Conservation (phyloP, 225 moss, liverwort and hornwort genomes). For the Thuidium tamariscinum region DNA sequence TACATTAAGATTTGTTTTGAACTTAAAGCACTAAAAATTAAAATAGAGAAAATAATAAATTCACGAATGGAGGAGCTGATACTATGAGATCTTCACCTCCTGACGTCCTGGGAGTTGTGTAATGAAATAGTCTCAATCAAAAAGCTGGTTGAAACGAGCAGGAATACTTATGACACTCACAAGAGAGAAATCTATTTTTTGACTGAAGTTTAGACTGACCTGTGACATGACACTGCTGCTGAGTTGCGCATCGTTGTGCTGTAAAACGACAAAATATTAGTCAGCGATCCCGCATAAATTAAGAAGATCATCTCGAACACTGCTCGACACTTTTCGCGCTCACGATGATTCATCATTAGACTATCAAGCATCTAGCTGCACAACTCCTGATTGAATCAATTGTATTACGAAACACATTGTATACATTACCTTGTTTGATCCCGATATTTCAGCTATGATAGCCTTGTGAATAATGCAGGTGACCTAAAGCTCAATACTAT, state of each 20-base stretch:
- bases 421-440: background rate
- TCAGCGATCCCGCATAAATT: background rate
- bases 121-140: background rate
- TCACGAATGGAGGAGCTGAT: background rate
- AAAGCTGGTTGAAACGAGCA: background rate
- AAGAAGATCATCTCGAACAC: background rate
- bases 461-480: background rate
- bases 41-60: too few relatives aligned
- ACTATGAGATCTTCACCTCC: background rate
- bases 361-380: background rate
- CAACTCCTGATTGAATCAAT: background rate
- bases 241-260: conserved; percentile 98
- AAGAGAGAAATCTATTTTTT: background rate
- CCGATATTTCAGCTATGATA: background rate
- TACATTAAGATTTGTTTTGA: background rate
- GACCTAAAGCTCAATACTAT: background rate
- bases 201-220: conserved; percentile 18
- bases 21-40: background rate
- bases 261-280: background rate
- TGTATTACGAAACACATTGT: background rate
- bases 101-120: background rate
- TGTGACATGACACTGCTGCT: conserved; percentile 99
- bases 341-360: background rate
- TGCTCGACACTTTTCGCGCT: background rate
- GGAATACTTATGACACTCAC: background rate